Base-by-base conservation (phyloP, 2,329 filamentous ascomycete species). In the Ambrosiella beaveri region DNA sequence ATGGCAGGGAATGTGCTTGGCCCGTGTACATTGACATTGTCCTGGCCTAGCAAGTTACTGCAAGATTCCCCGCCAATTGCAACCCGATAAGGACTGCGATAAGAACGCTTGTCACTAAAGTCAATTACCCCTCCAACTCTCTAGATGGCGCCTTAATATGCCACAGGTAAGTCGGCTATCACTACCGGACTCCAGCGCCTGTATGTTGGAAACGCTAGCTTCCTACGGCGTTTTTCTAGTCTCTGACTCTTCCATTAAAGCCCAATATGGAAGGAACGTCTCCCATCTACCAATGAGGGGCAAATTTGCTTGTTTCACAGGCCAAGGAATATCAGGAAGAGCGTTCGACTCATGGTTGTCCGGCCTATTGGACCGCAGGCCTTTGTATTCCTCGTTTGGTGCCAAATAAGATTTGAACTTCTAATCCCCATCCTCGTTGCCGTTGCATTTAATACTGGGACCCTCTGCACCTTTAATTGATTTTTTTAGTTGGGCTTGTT, bases 51-150 rank as follows among this genome's bases (percentile, higher is more conserved):
- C 47, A 8, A 51, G 35, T 56, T 44, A 19, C 54, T 56, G 54
- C 41, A 49, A n/a, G 40, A 49, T 13, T 47, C 41, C 54, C 41
- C 54, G 54, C 36, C 37, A 51, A 51, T 19, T 51, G 19, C 27
- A 19, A 51, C 47, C 19, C 35, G 47, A 51, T 57, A n/a, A 53
- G 27, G 44, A 40, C 19, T 41, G 12, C 49, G 56, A 57, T 57
- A 57, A 57, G 49, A 35, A 12, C 7, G 8, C n/a, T 38, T 50
- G n/a, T 56, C 44, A 56, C 38, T 15, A 39, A 56, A 41, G 19
- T n/a, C 52, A 54, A 15, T 50, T 57, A 57, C 55, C 55, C 55
- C 55, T 57, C 55, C 36, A 57, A 44, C 19, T 12, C 38, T 19
- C 3, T 27, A 27, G 3, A 27, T 27, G 27, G 27, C 55, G 37